Conservation (phyloP, 306 rosid genomes). For the Biancaea sappan region DNA sequence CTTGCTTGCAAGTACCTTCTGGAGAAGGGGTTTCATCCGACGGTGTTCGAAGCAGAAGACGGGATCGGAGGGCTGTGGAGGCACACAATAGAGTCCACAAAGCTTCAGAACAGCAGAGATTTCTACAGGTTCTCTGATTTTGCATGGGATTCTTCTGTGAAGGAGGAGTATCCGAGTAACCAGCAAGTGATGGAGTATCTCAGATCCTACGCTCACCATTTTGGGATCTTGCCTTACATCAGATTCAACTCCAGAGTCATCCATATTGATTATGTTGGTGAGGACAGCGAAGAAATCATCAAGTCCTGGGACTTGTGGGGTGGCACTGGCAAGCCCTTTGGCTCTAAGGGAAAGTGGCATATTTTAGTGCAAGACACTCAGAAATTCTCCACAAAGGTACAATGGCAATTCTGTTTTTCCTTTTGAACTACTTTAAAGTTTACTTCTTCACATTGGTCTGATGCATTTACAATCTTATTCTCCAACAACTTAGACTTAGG, state of each 20-base stretch:
- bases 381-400: conserved; percentile 34
- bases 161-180: conserved; percentile 35
- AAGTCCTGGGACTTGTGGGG: conserved; percentile 54
- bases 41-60: conserved; percentile 49
- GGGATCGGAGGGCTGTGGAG: conserved; percentile 55
- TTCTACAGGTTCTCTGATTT: conserved; percentile 42
- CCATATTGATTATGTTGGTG: conserved; percentile 47
- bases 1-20: conserved; percentile 46
- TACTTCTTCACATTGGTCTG: too few species aligned
- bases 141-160: conserved; percentile 53
- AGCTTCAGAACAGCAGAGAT: conserved; percentile 41
- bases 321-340: conserved; percentile 52
- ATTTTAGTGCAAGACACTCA: conserved; percentile 47
- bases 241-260: conserved; percentile 55
- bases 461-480: too few species aligned
- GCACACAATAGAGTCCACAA: conserved; percentile 43
- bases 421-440: not conserved
- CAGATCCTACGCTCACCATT: conserved; percentile 50
- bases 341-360: conserved; percentile 55
- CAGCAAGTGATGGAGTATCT: conserved; percentile 42
- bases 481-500: too few species aligned
- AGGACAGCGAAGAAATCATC: conserved; percentile 36
- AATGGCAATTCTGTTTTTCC: not conserved
- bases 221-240: conserved; percentile 42
- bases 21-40: conserved; percentile 41